Base-by-base conservation (phyloP, 495 filamentous ascomycete species). In the Schizothecium vesticola region DNA sequence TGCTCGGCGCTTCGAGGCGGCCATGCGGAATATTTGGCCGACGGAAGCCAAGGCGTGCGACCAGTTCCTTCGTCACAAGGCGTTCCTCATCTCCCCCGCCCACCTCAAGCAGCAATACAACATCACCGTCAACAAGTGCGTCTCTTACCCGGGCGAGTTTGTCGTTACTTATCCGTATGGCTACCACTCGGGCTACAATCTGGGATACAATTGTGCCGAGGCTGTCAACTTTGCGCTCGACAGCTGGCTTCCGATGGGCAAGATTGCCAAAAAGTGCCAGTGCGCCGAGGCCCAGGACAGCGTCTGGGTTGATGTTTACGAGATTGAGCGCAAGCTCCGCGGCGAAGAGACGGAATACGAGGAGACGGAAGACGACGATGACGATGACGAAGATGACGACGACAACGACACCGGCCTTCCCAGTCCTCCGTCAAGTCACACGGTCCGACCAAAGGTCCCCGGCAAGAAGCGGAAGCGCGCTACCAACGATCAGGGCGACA, bases 151-250 rank as follows among this genome's bases (percentile, higher is more conserved):
- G 74, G 93, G 94, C 66, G 95, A 99, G 74, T 99, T 99, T 71
- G 93, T 99, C 66, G 97, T 99, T 67, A 99, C 95, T 0, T 99
- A 95, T 75, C 95, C 95, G 0, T 98, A 97, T 69, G 95, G 95
- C 25, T 99, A 99, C 77, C 95, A 99, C 74, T 99, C 95, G 10
- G 95, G 95, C 11, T 99, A 94, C 77, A 99, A 99, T 71, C 80
- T 99, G 36, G 95, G 96, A 13, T 99, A 99, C 79, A 99, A 99
- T 77, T 99, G 95, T 77, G 95, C 95, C 33, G 95, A 99, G 76
- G 97, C 95, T 2, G 95, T 99, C 78, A 99, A 99, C 77, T 99
- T 99, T 78, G 95, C 94, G 21, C 88, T 94, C 12, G 92, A 97
- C 69, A 87, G 90, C 56, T 99, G 95, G 95, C 79, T 99, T 36